Evolutionary conservation across 805 yeast species (phyloP).

Genomic region (Candida vaughaniae): DNA sequence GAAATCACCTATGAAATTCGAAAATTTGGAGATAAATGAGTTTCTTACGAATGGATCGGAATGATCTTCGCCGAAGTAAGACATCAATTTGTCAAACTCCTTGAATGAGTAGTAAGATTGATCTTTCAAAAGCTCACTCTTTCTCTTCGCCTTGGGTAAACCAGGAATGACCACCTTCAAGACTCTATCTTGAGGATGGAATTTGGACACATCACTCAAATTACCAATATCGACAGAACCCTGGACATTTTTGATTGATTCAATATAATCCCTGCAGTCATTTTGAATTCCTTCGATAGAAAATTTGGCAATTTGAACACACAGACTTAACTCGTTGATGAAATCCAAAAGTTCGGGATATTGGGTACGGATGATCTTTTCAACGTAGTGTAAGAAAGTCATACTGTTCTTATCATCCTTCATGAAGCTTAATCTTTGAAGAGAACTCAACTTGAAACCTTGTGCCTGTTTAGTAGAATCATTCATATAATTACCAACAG

Average conservation of each 20-base stretch:
- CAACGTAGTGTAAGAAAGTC: constrained; percentile 75
- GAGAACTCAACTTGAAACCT: constrained; percentile 69
- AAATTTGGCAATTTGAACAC: constrained; percentile 55
- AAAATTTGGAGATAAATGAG: constrained; percentile 60
- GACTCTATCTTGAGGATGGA: constrained; percentile 68
- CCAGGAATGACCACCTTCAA: constrained; percentile 52
- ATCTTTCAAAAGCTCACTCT: constrained; percentile 48
- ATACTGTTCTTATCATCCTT: constrained; percentile 68
- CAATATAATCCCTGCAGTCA: constrained; percentile 58
- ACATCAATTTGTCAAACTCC: constrained; percentile 59
- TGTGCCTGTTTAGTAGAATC: constrained; percentile 63
- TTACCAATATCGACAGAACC: constrained; percentile 59
- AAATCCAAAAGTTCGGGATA: constrained; percentile 65
- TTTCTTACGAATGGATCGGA: constrained; percentile 53
- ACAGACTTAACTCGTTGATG: constrained; percentile 55
- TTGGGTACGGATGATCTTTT: constrained; percentile 59
- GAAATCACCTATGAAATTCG: constrained; percentile 59
- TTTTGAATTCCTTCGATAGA: constrained; percentile 61
- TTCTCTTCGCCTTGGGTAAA: constrained; percentile 54
- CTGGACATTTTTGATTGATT: constrained; percentile 50
- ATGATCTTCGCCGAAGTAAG: constrained; percentile 70
- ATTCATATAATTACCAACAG: constrained; percentile 80
- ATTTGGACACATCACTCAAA: constrained; percentile 57
- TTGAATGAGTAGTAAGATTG: constrained; percentile 51
- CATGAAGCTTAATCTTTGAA: constrained; percentile 68